Conservation (phyloP, 1,284 basidiomycete genomes). For the Ustilago trichophora region DNA sequence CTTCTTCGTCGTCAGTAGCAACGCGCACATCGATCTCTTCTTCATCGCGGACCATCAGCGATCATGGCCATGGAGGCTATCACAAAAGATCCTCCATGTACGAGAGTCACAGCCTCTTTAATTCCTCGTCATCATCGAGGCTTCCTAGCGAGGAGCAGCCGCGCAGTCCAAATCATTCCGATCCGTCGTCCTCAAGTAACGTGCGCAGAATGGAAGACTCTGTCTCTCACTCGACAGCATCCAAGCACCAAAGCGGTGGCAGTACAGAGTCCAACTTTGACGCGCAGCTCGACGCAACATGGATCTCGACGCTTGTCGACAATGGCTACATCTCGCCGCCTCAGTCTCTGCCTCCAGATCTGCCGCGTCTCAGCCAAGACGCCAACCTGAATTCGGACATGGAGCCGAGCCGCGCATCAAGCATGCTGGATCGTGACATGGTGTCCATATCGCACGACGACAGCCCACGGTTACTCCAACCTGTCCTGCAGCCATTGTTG, state of each 20-base stretch:
- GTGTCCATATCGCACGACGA: neutral
- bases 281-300: neutral
- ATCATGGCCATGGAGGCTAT: neutral
- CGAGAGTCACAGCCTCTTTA: neutral
- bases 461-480: neutral
- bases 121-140: neutral
- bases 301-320: conserved; percentile 18
- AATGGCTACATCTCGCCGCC: conserved; percentile 11
- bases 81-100: neutral
- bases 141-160: neutral
- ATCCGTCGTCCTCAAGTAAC: neutral
- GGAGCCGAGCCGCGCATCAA: conserved; percentile 24
- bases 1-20: neutral
- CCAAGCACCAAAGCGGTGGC: no score
- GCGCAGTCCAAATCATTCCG: neutral
- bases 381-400: conserved; percentile 3
- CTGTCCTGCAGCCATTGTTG: neutral
- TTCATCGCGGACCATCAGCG: neutral
- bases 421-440: conserved; percentile 18
- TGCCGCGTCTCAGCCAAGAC: no score
- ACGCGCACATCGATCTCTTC: neutral
- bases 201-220: neutral
- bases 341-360: no score
- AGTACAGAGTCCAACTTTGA: no score
- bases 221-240: no score